Percentiles rank a stretch among this genome's conserved stretches.
Evolutionary conservation across 495 filamentous ascomycete species (phyloP).

Genomic region (Lophium mytilinum): DNA sequence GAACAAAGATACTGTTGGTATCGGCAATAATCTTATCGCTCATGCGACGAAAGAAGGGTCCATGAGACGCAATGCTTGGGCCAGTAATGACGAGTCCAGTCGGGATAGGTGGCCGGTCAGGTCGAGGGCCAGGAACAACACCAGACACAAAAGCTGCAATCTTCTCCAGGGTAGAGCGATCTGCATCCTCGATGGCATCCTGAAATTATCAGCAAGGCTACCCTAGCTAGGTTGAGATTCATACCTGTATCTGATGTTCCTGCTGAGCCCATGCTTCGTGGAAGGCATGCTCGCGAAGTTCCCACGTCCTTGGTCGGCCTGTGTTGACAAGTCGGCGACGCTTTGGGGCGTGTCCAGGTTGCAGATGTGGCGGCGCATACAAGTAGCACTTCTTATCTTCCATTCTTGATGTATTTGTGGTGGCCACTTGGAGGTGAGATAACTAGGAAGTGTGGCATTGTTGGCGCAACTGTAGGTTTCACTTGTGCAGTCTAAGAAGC

Average conservation of each 20-base stretch:
- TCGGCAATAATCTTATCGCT: slow-evolving; percentile 43
- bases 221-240: slow-evolving; percentile 3
- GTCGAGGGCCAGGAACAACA: slow-evolving; percentile 23
- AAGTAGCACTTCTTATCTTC: slow-evolving; percentile 28
- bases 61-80: slow-evolving; percentile 76
- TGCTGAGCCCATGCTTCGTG: slow-evolving; percentile 59
- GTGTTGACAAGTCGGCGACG: slow-evolving; percentile 20
- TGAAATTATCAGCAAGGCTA: slow-evolving; percentile 28
- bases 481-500: too few relatives aligned
- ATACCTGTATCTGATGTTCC: slow-evolving; percentile 61
- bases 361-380: slow-evolving; percentile 16
- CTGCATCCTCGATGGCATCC: slow-evolving; percentile 55
- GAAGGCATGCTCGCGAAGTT: slow-evolving; percentile 54
- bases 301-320: slow-evolving; percentile 20
- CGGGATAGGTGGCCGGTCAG: slow-evolving; percentile 49
- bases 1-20: slow-evolving; percentile 47
- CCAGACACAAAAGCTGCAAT: slow-evolving; percentile 56
- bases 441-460: too few relatives aligned
- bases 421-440: too few relatives aligned
- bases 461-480: too few relatives aligned
- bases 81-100: slow-evolving; percentile 77
- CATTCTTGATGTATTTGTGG: too few relatives aligned
- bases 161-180: slow-evolving; percentile 50
- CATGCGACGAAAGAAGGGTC: slow-evolving; percentile 62
- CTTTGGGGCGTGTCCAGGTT: slow-evolving; percentile 23